Evolutionary conservation across 495 filamentous ascomycete genomes (phyloP), one percentile per base, ranked within the genome.

Genomic region (Penicillium longicatenatum): DNA sequence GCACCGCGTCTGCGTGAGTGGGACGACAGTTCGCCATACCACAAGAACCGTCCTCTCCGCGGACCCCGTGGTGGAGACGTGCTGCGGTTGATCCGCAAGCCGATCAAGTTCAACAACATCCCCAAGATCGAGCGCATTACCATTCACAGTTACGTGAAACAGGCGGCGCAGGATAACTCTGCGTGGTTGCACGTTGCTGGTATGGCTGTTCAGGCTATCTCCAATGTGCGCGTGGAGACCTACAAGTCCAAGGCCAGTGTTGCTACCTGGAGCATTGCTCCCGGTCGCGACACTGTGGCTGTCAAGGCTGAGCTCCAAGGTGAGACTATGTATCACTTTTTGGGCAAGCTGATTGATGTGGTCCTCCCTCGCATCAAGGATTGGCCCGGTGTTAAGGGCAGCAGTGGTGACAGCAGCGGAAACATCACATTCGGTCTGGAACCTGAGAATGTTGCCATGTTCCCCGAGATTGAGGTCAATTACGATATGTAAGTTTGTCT

Each of bases 361-460:
- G 95, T 98, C 8, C 78, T 97, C 69, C 94, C 94, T 50, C 86
- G 85, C 64, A 93, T 98, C 64, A 98, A 97, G 80, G 94, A 98
- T 55, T 98, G 91, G 85, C 80, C 81, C 54, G 94, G 94, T 55
- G 79, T 97, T 35, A 78, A 82, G 69, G 93, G 90, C 60, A 81
- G 66, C 65, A 79, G 77, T 55, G 94, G 94, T 60, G 94, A 98
- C 72, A 85, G 85, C 63, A 87, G 84, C 55, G 94, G 94, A 52
- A 96, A 98, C 72, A 84, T 98, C 52, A 80, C 78, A 24, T 96
- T 88, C 70, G 93, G 93, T 57, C 76, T 98, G 58, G 75, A 71
- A 6, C 77, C 85, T 33, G 87, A 91, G 58, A 80, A 83, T 41
- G 83, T 97, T 52, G 84, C 86, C 53, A 66, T 89, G 50, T 98